phyloP scores from a whole-genome alignment of 2,329 filamentous ascomycete genomes.

The Scortechinia acanthostroma region DNA sequence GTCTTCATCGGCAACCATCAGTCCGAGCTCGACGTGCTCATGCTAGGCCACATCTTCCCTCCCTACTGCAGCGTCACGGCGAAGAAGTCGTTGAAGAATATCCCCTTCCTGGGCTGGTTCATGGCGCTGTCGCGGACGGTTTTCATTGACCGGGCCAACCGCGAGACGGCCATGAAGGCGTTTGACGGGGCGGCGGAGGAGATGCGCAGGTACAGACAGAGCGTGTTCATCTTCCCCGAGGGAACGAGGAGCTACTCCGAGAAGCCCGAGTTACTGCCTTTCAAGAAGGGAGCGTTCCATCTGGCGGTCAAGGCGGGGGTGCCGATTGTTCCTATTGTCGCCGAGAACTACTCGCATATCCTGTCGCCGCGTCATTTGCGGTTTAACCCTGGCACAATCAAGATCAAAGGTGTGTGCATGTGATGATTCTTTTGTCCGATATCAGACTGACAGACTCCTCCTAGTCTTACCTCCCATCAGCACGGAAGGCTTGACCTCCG shows the following conservation, averaged over 20 bases:
- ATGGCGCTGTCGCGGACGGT: conserved; percentile 81
- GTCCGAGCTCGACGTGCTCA: conserved; percentile 86
- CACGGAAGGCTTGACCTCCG: conserved; percentile 64
- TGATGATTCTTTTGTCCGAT: neutral
- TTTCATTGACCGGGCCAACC: conserved; percentile 89
- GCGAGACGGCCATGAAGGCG: conserved; percentile 72
- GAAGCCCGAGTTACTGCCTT: conserved; percentile 77
- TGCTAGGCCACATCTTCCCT: conserved; percentile 84
- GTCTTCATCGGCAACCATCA: conserved; percentile 95
- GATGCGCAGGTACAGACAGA: conserved; percentile 68
- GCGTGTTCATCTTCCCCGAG: conserved; percentile 83
- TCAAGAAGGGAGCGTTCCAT: conserved; percentile 98
- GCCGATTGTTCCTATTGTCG: conserved; percentile 79
- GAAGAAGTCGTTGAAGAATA: conserved; percentile 73
- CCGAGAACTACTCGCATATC: conserved; percentile 73
- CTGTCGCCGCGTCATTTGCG: conserved; percentile 55
- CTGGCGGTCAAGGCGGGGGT: conserved; percentile 89
- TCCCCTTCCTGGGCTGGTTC: conserved; percentile 90
- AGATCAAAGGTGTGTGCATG: conserved; percentile 60
- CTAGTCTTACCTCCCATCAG: conserved; percentile 74
- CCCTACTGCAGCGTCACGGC: conserved; percentile 87
- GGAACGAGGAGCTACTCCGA: conserved; percentile 85
- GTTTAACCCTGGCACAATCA: conserved; percentile 66
- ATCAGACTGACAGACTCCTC: conserved; percentile 5
- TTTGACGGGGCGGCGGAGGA: conserved; percentile 77